Evolutionary conservation across 148 eudicot species (phyloP), one percentile per base, ranked within the genome.

Genomic region (Mesembryanthemum crystallinum): DNA sequence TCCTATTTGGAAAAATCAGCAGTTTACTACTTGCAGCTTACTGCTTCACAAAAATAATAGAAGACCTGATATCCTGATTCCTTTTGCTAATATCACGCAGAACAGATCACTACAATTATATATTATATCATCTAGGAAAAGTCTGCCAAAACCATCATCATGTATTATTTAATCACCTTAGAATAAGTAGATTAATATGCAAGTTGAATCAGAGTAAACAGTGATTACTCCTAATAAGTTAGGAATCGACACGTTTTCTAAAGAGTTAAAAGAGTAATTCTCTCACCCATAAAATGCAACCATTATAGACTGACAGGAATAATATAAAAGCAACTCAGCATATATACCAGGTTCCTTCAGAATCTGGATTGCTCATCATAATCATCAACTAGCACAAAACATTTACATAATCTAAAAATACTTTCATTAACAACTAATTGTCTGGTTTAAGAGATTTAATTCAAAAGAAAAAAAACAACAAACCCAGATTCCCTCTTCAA

Each of bases 321-420:
- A 52, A 47, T 17, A 51, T 51, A 64, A 65, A 65, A 65, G 78
- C 39, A 73, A 25, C 63, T 10, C 24, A 75, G 52, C 74, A 79
- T 39, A 67, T 64, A 73, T 69, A 47, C 74, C 69, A 67, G 52
- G 23, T 20, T 49, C 30, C 37, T 59, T 32, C 32, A 69, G 75
- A 77, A 68, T 76, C 79, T 64, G 37, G 49, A 11, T 51, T 52
- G 54, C 72, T 39, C 37, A 43, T 55, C 55, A 58, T 18, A 59
- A 68, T 76, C 67, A 33, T 75, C 67, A 76, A 64, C 25, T 59
- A 69, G 30, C 45, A 27, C 57, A 67, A 67, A 69, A 45, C 17
- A 69, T 45, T 13, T 45, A 30, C 49, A 25, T 65, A 65, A 23
- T 65, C 37, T 6, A 33, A 7, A 39, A 7, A n/a, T 8, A 65